phyloP scores from a whole-genome alignment of 1,139 yeast species.

The Debaryomycetaceae sp. region DNA sequence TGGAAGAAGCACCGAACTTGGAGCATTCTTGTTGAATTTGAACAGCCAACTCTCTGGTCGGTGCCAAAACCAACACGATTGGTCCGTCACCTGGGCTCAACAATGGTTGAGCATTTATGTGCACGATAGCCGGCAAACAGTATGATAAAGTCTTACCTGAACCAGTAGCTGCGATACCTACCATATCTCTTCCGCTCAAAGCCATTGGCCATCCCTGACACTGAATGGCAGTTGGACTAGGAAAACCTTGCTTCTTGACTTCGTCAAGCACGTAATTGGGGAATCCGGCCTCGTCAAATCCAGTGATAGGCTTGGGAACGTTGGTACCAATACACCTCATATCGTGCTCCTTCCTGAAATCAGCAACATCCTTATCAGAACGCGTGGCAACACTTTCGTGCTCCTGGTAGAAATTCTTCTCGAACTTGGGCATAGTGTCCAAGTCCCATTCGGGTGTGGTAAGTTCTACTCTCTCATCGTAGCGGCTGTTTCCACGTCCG shows the following conservation, averaged over 20 bases:
- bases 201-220: conserved; percentile 99
- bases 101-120: conserved; percentile 96
- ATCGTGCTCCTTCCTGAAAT: conserved; percentile 77
- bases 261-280: conserved; percentile 89
- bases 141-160: conserved; percentile 97
- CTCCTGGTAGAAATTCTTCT: conserved; percentile 91
- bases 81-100: conserved; percentile 96
- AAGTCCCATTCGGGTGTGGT: conserved; percentile 77
- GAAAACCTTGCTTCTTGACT: conserved; percentile 90
- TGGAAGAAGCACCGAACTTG: conserved; percentile 86
- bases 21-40: conserved; percentile 96
- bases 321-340: conserved; percentile 83
- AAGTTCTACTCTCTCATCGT: conserved; percentile 52
- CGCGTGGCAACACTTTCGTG: conserved; percentile 74
- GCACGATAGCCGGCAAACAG: conserved; percentile 95
- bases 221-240: conserved; percentile 91
- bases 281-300: conserved; percentile 95
- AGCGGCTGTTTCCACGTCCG: conserved; percentile 27
- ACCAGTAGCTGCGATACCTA: conserved; percentile 98
- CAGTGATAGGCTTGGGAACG: conserved; percentile 91
- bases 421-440: conserved; percentile 78
- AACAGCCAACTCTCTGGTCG: conserved; percentile 98
- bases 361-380: conserved; percentile 64
- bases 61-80: conserved; percentile 90
- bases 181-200: conserved; percentile 95